Conservation (phyloP, 2,329 filamentous ascomycete species). For the Atkinsonella hypoxylon region DNA sequence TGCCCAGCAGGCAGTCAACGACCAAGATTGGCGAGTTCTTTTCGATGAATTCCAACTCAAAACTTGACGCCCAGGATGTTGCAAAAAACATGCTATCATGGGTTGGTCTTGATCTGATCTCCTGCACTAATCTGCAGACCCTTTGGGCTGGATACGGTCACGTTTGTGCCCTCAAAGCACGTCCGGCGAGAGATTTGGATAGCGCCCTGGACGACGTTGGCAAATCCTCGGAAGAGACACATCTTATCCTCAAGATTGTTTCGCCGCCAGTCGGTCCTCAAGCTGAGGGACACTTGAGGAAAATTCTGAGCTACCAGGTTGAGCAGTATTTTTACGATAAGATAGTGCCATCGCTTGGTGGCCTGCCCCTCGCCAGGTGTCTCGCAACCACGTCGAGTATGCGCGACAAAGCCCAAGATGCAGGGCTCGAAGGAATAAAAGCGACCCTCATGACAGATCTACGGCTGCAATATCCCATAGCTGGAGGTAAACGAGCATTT, state of each 20-base stretch:
- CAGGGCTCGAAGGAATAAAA: slow-evolving; percentile 26
- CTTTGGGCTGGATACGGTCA: slow-evolving; percentile 42
- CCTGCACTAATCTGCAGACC: slow-evolving; percentile 26
- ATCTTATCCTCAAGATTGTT: slow-evolving; percentile 48
- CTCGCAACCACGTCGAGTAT: slow-evolving; percentile 30
- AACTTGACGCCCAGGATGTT: slow-evolving; percentile 16
- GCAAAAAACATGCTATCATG: slow-evolving; percentile 28
- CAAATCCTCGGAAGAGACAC: slow-evolving; percentile 10
- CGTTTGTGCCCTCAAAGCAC: slow-evolving; percentile 42
- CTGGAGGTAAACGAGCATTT: slow-evolving; percentile 38
- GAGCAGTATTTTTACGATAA: slow-evolving; percentile 54
- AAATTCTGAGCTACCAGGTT: slow-evolving; percentile 54
- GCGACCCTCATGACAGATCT: slow-evolving; percentile 49
- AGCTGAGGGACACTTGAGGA: slow-evolving; percentile 52
- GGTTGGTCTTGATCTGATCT: slow-evolving; percentile 27
- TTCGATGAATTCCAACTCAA: neutral
- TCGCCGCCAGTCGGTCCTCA: slow-evolving; percentile 30
- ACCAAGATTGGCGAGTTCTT: neutral
- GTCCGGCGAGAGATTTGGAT: slow-evolving; percentile 13
- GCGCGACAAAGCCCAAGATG: slow-evolving; percentile 10
- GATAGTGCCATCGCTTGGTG: slow-evolving; percentile 36
- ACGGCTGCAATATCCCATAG: slow-evolving; percentile 38
- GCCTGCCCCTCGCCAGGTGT: slow-evolving; percentile 37
- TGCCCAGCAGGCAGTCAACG: no score
- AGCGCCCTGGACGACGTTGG: slow-evolving; percentile 5